Conservation (phyloP, 768 basidiomycete genomes). For the Auricularia cornea region DNA sequence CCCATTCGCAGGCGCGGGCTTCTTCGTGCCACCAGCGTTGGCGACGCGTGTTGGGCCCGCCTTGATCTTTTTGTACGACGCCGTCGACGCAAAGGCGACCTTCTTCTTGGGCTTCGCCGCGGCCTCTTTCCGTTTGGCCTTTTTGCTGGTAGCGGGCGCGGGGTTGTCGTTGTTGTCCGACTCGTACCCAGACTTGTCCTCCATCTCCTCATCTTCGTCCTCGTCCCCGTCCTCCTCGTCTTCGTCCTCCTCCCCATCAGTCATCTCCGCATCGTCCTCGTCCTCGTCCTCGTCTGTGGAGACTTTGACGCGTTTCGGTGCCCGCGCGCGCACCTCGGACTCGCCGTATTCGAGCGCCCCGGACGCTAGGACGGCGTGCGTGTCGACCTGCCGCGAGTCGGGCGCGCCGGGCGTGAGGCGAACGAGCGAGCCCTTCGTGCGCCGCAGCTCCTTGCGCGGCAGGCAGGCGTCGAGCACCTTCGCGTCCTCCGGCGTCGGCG, state of each 20-base stretch:
- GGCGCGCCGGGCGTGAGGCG: constrained; percentile 4
- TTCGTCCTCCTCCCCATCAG: constrained; percentile 26
- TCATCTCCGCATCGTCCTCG: constrained; percentile 32
- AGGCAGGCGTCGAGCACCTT: constrained; percentile 34
- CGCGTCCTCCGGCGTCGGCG: constrained; percentile 28
- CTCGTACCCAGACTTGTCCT: constrained; percentile 29
- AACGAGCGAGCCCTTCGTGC: constrained; percentile 19
- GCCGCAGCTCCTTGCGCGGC: constrained; percentile 3
- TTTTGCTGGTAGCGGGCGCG: constrained; percentile 25
- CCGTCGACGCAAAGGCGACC: constrained; percentile 40
- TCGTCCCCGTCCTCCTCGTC: constrained; percentile 26
- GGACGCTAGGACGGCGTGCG: constrained; percentile 11
- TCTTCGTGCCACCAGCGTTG: constrained; percentile 2
- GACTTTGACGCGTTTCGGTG: constrained; percentile 22
- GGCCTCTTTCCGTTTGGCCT: constrained; percentile 41
- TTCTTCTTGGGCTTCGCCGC: constrained; percentile 38
- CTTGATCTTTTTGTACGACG: constrained; percentile 17
- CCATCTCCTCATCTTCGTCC: constrained; percentile 28
- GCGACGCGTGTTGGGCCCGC: constrained; percentile 12
- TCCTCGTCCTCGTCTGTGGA: constrained; percentile 31
- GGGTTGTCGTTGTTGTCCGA: constrained; percentile 33
- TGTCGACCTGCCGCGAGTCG: constrained; percentile 14
- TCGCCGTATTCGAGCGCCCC: constrained; percentile 29
- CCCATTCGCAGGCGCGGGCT: constrained; percentile 11
- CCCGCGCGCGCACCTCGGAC: constrained; percentile 32